These are phyloP conservation scores for Sporothrix humicola DNA, from an alignment of 2,329 filamentous ascomycete genomes.

Conservation along the genomic window DNA sequence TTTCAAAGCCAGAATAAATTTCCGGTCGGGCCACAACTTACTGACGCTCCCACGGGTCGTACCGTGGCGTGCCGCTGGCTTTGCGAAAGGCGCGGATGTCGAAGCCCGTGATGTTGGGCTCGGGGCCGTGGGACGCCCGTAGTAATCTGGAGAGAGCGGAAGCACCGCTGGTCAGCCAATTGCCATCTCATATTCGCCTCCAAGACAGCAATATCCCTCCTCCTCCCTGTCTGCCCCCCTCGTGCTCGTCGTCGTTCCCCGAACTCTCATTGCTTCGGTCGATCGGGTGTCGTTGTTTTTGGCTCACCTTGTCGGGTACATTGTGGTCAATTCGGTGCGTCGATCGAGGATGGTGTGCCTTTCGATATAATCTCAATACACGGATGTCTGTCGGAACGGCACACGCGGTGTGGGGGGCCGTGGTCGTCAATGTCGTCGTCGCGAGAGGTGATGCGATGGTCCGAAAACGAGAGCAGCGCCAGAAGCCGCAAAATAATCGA, in stretches of 20 bases:
- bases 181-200: background rate
- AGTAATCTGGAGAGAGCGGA: slow-evolving; percentile 51
- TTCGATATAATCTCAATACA: background rate
- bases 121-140: slow-evolving; percentile 57
- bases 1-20: background rate
- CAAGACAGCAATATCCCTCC: background rate
- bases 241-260: background rate
- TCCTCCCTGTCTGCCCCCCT: too few relatives aligned
- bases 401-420: slow-evolving; percentile 25
- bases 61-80: slow-evolving; percentile 66
- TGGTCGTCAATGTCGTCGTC: slow-evolving; percentile 25
- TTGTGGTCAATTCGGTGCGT: slow-evolving; percentile 38
- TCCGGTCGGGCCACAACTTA: slow-evolving; percentile 49
- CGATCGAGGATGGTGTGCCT: background rate
- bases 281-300: background rate
- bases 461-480: slow-evolving; percentile 24
- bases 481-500: slow-evolving; percentile 34
- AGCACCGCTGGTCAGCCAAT: background rate
- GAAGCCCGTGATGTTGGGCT: slow-evolving; percentile 89
- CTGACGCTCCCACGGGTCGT: slow-evolving; percentile 71
- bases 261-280: background rate
- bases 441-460: slow-evolving; percentile 15
- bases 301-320: slow-evolving; percentile 48
- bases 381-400: background rate
- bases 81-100: slow-evolving; percentile 80